Percentiles rank a stretch among this genome's conserved stretches.
phyloP scores from a whole-genome alignment of 768 basidiomycete genomes.

The Lactarius sp. region DNA sequence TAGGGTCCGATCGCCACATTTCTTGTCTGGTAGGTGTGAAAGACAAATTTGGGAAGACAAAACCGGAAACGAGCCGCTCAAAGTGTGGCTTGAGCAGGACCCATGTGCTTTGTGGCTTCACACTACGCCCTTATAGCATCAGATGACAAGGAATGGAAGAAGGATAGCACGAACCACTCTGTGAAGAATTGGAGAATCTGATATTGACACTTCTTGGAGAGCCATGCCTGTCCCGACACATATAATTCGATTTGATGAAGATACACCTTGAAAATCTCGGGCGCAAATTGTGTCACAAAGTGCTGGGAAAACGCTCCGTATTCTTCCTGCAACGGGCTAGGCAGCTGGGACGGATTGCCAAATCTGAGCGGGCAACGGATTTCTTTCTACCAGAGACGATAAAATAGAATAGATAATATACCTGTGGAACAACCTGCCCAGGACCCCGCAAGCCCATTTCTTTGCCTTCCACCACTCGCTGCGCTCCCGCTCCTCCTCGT shows the following conservation, averaged over 20 bases:
- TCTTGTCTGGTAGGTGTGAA: constrained; percentile 65
- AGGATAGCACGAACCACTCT: constrained; percentile 58
- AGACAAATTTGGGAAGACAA: constrained; percentile 82
- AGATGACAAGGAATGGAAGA: neutral
- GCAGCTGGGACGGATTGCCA: constrained; percentile 85
- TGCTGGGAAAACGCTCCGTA: constrained; percentile 71
- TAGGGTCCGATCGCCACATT: constrained; percentile 76
- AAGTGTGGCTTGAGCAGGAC: constrained; percentile 80
- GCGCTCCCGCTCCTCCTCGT: constrained; percentile 70
- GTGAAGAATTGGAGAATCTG: constrained; percentile 82
- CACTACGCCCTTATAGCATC: constrained; percentile 39
- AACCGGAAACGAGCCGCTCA: constrained; percentile 67
- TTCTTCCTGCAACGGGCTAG: constrained; percentile 60
- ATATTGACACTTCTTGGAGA: constrained; percentile 79
- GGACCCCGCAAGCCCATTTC: constrained; percentile 86
- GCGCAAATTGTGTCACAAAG: constrained; percentile 74
- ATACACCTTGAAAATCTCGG: constrained; percentile 82
- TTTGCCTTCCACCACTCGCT: constrained; percentile 90
- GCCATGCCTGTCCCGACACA: constrained; percentile 70
- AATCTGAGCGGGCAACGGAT: constrained; percentile 41
- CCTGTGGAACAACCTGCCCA: constrained; percentile 78
- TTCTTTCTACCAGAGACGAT: neutral
- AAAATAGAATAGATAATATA: constrained; percentile 26
- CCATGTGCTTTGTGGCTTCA: constrained; percentile 95
- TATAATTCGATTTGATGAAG: constrained; percentile 65